Conservation (phyloP, 805 yeast genomes). For the Barnettozyma californica region DNA sequence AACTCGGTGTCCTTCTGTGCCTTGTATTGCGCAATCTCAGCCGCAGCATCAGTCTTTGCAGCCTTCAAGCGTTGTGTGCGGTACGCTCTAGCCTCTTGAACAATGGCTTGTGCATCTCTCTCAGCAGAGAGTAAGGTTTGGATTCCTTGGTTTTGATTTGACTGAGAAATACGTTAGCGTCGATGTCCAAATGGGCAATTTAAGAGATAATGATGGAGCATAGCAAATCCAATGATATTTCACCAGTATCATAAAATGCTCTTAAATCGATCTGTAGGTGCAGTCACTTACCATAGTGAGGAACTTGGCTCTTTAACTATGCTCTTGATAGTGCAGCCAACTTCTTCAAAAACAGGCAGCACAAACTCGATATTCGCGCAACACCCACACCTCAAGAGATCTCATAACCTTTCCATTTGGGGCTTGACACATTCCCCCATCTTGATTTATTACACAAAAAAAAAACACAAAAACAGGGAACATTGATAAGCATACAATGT, state of each 20-base stretch:
- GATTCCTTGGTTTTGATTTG: conserved; percentile 21
- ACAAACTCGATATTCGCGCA: neutral
- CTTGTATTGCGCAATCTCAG: conserved; percentile 85
- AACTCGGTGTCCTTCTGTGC: conserved; percentile 78
- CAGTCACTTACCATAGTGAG: neutral
- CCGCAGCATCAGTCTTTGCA: conserved; percentile 88
- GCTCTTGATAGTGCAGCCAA: neutral
- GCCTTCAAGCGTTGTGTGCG: conserved; percentile 87
- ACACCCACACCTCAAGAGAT: neutral
- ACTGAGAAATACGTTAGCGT: neutral
- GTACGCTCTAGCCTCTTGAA: conserved; percentile 86
- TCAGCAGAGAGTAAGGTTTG: conserved; percentile 57
- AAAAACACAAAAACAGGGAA: neutral
- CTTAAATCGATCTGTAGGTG: neutral
- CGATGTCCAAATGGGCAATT: neutral
- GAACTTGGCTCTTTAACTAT: neutral
- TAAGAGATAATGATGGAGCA: too few species aligned
- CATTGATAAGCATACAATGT: too few species aligned
- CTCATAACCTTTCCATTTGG: neutral
- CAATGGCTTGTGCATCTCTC: conserved; percentile 95
- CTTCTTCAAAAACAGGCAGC: neutral
- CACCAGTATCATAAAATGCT: neutral
- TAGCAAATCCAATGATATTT: neutral
- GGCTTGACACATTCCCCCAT: neutral
- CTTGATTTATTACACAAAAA: neutral